A percentile compares a stretch with the other conserved stretches of the same genome.
Conservation (phyloP, 192 early-diverging fungal genomes). For the Coemansia sp. region DNA sequence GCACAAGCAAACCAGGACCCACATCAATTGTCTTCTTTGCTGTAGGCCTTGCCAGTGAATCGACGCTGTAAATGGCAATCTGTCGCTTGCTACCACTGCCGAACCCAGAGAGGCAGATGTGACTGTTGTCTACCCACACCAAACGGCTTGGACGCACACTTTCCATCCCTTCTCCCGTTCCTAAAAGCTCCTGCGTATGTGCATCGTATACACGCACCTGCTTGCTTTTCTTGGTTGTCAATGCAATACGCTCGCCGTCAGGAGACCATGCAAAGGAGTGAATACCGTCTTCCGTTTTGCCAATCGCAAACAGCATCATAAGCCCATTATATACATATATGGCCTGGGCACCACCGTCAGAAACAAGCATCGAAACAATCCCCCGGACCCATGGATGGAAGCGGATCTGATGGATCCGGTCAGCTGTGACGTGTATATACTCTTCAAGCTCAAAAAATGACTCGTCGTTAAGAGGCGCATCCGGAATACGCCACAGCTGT, state of each 20-base stretch:
- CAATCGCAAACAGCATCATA: slow-evolving; percentile 31
- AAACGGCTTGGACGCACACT: slow-evolving; percentile 66
- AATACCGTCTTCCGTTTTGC: slow-evolving; percentile 32
- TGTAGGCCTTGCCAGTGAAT: slow-evolving; percentile 46
- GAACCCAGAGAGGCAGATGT: slow-evolving; percentile 70
- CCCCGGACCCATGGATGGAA: slow-evolving; percentile 42
- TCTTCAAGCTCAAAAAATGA: slow-evolving; percentile 41
- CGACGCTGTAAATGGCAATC: slow-evolving; percentile 57
- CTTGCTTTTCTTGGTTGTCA: slow-evolving; percentile 63
- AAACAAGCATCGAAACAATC: slow-evolving; percentile 33
- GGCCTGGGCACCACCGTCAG: slow-evolving; percentile 24
- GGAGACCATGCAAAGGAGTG: slow-evolving; percentile 61
- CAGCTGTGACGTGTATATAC: slow-evolving; percentile 39
- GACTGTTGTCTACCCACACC: slow-evolving; percentile 63
- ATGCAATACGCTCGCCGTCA: slow-evolving; percentile 68
- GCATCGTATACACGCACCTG: slow-evolving; percentile 68
- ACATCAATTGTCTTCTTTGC: slow-evolving; percentile 62
- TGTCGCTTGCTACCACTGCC: slow-evolving; percentile 73
- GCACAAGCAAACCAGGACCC: slow-evolving; percentile 73
- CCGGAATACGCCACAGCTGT: slow-evolving; percentile 49
- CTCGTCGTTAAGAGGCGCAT: slow-evolving; percentile 20
- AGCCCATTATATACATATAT: slow-evolving; percentile 44
- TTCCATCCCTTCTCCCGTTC: slow-evolving; percentile 64
- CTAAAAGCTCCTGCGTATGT: slow-evolving; percentile 58
- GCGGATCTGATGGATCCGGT: slow-evolving; percentile 40